Base-by-base conservation (phyloP, 495 filamentous ascomycete species). In the Aspergillus haitiensis region DNA sequence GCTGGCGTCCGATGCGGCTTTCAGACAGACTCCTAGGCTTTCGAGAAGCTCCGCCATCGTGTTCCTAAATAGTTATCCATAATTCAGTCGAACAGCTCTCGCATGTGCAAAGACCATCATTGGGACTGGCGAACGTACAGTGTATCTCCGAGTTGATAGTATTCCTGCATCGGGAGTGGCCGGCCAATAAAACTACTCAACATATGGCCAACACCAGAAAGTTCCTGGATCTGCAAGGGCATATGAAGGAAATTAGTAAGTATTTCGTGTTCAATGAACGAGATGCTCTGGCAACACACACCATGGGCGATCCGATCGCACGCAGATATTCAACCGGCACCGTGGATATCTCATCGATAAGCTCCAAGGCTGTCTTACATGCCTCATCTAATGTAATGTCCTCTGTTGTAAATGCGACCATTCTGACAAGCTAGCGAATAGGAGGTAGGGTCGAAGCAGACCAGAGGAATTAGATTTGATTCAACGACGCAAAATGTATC, bases 301-400 rank as follows among this genome's bases (percentile, higher is more conserved):
- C 44, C 15, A 47, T 47, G 9, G 52, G 52, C 10, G 52, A 55
- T 5, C 52, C 52, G 15, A 39, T 55, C 0, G 52, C 52, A 5
- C 52, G 52, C 5, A 55, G 8, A 33, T 55, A 55, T 21, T 55
- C 52, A 5, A 42, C 35, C 8, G 36, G 52, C 11, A 55, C 39
- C 12, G 13, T 32, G 12, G 16, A 40, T 21, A 55, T 55, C n/a
- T 39, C 39, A 16, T 37, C 27, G 15, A 55, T 55, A 2, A 55
- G 37, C 6, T 55, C 33, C 36, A 37, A 16, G n/a, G 52, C 52
- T 7, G 39, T 39, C 6, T 36, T 16, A 39, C 52, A 55, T 11
- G 52, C 52, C n/a, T 47, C 44, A 16, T 47, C 27, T 10, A 47
- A 47, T 10, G 44, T 47, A 18, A 47, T n/a, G 5, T 47, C 44